phyloP scores from a whole-genome alignment of 345 rosid genomes.

The Citrus sp. region DNA sequence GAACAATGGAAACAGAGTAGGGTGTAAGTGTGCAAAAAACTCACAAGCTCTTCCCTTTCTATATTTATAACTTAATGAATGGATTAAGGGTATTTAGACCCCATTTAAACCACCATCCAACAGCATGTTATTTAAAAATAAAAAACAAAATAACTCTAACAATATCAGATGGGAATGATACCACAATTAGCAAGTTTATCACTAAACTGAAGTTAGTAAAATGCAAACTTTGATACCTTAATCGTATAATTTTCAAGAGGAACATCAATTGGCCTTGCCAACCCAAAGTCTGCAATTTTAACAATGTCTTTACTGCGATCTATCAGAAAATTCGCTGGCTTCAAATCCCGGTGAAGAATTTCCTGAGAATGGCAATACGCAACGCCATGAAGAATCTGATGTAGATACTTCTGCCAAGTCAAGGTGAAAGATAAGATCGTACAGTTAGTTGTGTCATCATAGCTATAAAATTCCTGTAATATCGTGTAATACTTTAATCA shows the following conservation, averaged over 20 bases:
- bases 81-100: not conserved
- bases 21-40: too few relatives aligned
- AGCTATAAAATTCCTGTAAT: too few relatives aligned
- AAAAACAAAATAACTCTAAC: not conserved
- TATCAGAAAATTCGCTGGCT: not conserved
- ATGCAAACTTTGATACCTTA: not conserved
- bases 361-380: not conserved
- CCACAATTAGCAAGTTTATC: not conserved
- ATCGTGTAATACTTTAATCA: too few relatives aligned
- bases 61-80: too few relatives aligned
- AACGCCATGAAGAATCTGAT: not conserved
- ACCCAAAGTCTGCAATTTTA: not conserved
- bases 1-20: not conserved
- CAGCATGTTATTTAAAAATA: not conserved
- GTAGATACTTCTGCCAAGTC: not conserved
- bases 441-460: not conserved
- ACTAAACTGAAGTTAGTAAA: not conserved
- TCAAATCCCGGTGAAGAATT: conserved; percentile 1
- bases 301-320: not conserved
- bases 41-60: too few relatives aligned
- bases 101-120: not conserved
- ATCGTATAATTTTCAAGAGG: not conserved
- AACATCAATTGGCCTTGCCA: not conserved
- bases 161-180: not conserved
- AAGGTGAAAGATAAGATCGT: not conserved